Percentiles rank a stretch among this genome's conserved stretches.
Evolutionary conservation across 495 filamentous ascomycete species (phyloP).

Genomic region (Xylaria acuta): DNA sequence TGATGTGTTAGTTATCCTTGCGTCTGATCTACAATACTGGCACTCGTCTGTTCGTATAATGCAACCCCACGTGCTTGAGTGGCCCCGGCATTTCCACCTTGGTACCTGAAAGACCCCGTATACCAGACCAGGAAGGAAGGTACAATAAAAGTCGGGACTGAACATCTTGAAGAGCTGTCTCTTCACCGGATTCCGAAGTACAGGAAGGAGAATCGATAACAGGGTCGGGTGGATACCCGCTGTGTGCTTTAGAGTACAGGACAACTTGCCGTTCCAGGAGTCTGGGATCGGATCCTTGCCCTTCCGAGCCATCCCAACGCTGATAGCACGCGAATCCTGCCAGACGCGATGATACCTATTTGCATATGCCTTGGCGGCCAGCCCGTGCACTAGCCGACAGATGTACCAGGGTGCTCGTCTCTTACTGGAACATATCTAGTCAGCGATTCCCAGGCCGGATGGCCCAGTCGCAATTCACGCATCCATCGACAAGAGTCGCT

Average conservation of each 20-base stretch:
- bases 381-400: constrained; percentile 1
- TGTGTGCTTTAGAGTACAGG: constrained; percentile 1
- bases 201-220: background rate
- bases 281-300: constrained; percentile 18
- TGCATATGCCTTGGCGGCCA: constrained; percentile 4
- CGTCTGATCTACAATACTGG: background rate
- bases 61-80: constrained; percentile 10
- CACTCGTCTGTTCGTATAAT: background rate
- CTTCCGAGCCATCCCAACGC: background rate
- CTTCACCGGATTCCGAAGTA: background rate
- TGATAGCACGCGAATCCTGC: background rate
- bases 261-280: background rate
- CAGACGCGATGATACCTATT: constrained; percentile 8
- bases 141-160: background rate
- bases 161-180: background rate
- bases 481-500: constrained; percentile 6
- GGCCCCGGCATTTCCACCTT: background rate
- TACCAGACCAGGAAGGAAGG: background rate
- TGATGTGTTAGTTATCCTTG: background rate
- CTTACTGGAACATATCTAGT: constrained; percentile 15
- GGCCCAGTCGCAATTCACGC: constrained; percentile 8
- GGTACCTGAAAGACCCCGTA: background rate
- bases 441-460: background rate
- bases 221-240: background rate
- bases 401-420: background rate